These are phyloP conservation scores for Boeremia exigua DNA, from an alignment of 2,329 filamentous ascomycete species.

Conservation along the genomic window DNA sequence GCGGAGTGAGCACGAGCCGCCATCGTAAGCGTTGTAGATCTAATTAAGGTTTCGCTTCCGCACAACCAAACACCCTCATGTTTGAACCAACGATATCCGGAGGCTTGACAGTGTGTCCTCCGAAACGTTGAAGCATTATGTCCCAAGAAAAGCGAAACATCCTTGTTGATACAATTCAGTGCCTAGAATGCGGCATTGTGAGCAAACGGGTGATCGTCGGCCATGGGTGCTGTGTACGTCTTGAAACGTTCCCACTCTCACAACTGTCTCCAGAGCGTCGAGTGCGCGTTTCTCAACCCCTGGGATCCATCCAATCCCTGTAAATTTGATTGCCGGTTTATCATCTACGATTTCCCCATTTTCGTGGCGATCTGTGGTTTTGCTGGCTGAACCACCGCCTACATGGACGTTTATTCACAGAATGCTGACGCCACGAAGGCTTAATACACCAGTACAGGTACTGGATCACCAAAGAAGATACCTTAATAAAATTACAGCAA, in stretches of 20 bases:
- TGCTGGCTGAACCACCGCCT: slow-evolving; percentile 16
- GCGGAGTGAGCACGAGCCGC: not conserved
- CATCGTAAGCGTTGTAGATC: not conserved
- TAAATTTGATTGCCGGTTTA: not conserved
- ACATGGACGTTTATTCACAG: not conserved
- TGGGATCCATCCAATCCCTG: not conserved
- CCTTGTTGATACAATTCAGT: not conserved
- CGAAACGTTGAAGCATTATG: not conserved
- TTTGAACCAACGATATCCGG: slow-evolving; percentile 7
- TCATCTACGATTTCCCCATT: not conserved
- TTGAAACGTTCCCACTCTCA: slow-evolving; percentile 14
- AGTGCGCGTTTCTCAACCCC: not conserved
- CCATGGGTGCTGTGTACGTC: not conserved
- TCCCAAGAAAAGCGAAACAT: not conserved
- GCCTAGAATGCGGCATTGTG: not conserved
- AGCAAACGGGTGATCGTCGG: not conserved
- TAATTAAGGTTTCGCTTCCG: slow-evolving; percentile 12
- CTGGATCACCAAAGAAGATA: not conserved
- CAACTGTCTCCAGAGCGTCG: slow-evolving; percentile 8
- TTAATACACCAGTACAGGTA: slow-evolving; percentile 3
- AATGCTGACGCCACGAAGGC: slow-evolving; percentile 4
- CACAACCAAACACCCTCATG: slow-evolving; percentile 6
- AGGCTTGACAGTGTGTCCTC: not conserved
- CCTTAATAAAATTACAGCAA: not conserved
- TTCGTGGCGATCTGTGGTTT: slow-evolving; percentile 3